Conservation (phyloP, 257 asterid species). For the Asclepias syriaca region DNA sequence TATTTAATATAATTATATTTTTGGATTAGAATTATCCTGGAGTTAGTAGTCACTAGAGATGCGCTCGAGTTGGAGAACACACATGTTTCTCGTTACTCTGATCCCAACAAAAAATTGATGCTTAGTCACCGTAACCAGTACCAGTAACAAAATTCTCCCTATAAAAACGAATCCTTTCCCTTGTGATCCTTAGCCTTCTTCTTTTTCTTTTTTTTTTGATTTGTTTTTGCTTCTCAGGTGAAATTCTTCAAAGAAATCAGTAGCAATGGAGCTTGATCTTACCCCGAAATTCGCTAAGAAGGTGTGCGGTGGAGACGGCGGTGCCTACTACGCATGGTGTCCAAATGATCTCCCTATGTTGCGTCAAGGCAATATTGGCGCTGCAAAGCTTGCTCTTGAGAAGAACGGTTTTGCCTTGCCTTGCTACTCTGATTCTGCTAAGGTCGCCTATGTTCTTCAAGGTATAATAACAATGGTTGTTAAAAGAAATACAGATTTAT, state of each 20-base stretch:
- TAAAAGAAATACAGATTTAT: background rate
- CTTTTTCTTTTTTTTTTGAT: too few species aligned
- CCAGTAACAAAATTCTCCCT: too few species aligned
- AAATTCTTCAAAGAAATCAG: background rate
- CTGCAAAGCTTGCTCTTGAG: slow-evolving; percentile 55
- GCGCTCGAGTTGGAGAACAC: too few species aligned
- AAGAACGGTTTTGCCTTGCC: slow-evolving; percentile 61
- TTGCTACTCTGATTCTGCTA: slow-evolving; percentile 62
- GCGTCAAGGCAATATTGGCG: slow-evolving; percentile 61
- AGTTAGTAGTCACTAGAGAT: too few species aligned
- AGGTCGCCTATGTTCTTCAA: slow-evolving; percentile 71
- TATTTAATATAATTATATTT: too few species aligned
- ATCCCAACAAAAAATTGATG: too few species aligned
- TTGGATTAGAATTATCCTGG: too few species aligned
- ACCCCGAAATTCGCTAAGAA: slow-evolving; percentile 52
- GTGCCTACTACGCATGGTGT: slow-evolving; percentile 68
- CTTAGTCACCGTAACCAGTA: too few species aligned
- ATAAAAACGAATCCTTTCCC: too few species aligned
- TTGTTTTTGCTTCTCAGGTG: background rate
- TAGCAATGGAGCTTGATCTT: slow-evolving; percentile 54
- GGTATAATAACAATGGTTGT: slow-evolving; percentile 26
- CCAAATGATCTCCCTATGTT: slow-evolving; percentile 66
- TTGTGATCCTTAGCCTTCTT: background rate
- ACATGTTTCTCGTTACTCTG: too few species aligned
- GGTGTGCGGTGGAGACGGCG: slow-evolving; percentile 70